Evolutionary conservation across 768 basidiomycete genomes (phyloP).

Genomic region (Daedalea quercina): DNA sequence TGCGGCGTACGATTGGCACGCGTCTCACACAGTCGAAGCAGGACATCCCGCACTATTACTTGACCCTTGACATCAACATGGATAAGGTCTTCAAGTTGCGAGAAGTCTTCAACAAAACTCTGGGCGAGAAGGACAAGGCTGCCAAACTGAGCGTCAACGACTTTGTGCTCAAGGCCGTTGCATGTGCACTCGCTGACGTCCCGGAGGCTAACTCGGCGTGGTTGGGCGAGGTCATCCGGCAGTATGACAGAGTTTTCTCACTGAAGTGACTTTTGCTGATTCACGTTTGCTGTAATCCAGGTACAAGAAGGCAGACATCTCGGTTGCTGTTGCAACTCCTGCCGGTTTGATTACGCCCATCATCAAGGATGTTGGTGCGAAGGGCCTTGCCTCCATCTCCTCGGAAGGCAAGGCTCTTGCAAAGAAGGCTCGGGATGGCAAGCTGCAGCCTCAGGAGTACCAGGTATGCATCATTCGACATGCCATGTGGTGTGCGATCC

Average conservation of each 20-base stretch:
- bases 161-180: slow-evolving; percentile 93
- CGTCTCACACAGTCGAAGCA: slow-evolving; percentile 92
- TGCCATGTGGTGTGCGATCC: background rate
- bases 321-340: slow-evolving; percentile 93
- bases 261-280: background rate
- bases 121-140: slow-evolving; percentile 81
- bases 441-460: slow-evolving; percentile 91
- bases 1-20: slow-evolving; percentile 89
- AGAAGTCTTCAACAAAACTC: slow-evolving; percentile 89
- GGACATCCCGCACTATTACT: slow-evolving; percentile 94
- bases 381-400: slow-evolving; percentile 91
- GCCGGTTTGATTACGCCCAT: slow-evolving; percentile 97
- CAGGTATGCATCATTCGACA: slow-evolving; percentile 50
- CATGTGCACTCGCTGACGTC: slow-evolving; percentile 87
- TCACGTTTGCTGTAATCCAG: slow-evolving; percentile 29
- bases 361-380: slow-evolving; percentile 85
- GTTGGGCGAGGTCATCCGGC: slow-evolving; percentile 92
- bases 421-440: slow-evolving; percentile 94
- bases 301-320: slow-evolving; percentile 97
- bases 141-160: slow-evolving; percentile 97
- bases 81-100: slow-evolving; percentile 91
- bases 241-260: slow-evolving; percentile 48
- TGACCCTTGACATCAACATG: slow-evolving; percentile 94
- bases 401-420: slow-evolving; percentile 89
- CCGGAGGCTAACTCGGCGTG: slow-evolving; percentile 98